Evolutionary conservation across 768 basidiomycete genomes (phyloP), one percentile per base, ranked within the genome.

Genomic region (Coprinopsis cinerea): DNA sequence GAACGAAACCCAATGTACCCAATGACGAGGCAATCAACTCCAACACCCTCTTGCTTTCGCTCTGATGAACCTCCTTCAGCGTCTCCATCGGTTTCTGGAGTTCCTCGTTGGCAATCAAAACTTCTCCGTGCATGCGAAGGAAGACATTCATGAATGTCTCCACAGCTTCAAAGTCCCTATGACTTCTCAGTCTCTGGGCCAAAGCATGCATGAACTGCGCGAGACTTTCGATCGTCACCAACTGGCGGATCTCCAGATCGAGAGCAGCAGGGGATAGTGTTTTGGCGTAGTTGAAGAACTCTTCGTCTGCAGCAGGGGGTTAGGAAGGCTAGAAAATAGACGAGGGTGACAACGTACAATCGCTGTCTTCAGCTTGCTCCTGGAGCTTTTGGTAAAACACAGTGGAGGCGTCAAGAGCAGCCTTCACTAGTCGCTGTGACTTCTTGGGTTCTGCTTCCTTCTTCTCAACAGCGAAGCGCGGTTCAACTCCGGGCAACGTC

Each of bases 161-260:
- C 2, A 95, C 88, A 11, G 92, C 93, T 65, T 99, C 96, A 60
- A 96, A 98, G 67, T 99, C 96, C 42, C 81, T 79, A 56, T 83
- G 89, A 5, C 88, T 88, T 27, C 64, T 67, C 23, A 98, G 73
- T 2, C 95, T 83, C 48, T 69, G 78, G 10, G 74, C 78, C 22
- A 98, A 72, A 0, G 92, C 87, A 51, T 74, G 69, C 40, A 96
- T 68, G 70, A 98, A 97, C 17, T 73, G 63, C 0, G 64, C 68
- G 18, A 94, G 73, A 47, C 78, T 76, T 36, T 82, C 73, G 28
- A 88, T 67, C 2, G 82, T 76, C 24, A 79, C 67, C 47, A 98
- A 69, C 1, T 86, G 85, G 7, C 91, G 88, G 20, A 99, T 70
- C 61, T 97, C 95, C 15, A 96, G 72, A 64, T 99, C 96, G 39